These are phyloP conservation scores for Trebouxia sp. DNA, from an alignment of 139 green algal genomes.

Conservation along the genomic window DNA sequence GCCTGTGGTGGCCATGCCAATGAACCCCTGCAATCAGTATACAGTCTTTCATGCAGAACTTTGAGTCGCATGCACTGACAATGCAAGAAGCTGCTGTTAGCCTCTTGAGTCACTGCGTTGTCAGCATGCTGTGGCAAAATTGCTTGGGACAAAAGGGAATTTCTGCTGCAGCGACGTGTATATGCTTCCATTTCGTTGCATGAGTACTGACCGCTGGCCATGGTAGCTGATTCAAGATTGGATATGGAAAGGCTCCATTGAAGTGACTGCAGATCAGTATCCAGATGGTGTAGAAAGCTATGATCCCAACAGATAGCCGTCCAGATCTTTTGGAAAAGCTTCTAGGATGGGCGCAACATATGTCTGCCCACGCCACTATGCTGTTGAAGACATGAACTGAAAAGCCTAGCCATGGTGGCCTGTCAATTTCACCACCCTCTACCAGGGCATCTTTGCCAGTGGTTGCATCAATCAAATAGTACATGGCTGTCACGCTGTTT, in stretches of 20 bases:
- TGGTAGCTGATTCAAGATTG: conserved; percentile 69
- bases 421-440: conserved; percentile 53
- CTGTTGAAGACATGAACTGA: conserved; percentile 65
- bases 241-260: conserved; percentile 66
- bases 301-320: conserved; percentile 14
- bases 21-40: conserved; percentile 10
- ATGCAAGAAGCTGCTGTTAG: no score
- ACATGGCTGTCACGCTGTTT: conserved; percentile 72
- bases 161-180: no score
- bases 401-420: conserved; percentile 63
- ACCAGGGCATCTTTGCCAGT: conserved; percentile 46
- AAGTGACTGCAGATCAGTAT: conserved; percentile 46
- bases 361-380: conserved; percentile 61
- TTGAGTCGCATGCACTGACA: no score
- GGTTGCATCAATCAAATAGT: conserved; percentile 61
- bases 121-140: no score
- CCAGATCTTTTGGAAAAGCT: conserved; percentile 40
- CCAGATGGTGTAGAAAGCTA: conserved; percentile 31
- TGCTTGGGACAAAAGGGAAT: no score
- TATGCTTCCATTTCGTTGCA: no score
- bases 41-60: not conserved
- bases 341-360: conserved; percentile 48
- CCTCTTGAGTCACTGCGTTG: no score
- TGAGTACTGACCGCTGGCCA: conserved; percentile 33
- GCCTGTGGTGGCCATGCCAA: conserved; percentile 13